Percentiles rank a stretch among this genome's conserved stretches.
These are phyloP conservation scores for Sindora glabra DNA, from an alignment of 306 rosid species.

Conservation along the genomic window DNA sequence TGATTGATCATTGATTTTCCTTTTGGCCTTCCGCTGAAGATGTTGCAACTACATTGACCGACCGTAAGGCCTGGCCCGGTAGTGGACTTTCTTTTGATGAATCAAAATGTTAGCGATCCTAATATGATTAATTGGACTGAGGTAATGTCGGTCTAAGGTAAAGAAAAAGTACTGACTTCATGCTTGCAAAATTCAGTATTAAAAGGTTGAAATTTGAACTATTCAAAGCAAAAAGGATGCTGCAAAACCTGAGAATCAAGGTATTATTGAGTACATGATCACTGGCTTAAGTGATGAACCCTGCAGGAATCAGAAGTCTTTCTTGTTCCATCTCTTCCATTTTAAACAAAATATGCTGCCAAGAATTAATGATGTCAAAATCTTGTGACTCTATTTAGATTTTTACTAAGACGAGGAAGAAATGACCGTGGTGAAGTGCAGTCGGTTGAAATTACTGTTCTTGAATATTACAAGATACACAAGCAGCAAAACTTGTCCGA, in stretches of 20 bases:
- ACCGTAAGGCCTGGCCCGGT: constrained; percentile 77
- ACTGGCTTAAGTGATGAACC: no score
- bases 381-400: no score
- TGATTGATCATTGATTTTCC: neutral
- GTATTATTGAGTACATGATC: no score
- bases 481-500: constrained; percentile 47
- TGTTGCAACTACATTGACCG: constrained; percentile 88
- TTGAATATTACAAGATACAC: constrained; percentile 61
- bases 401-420: constrained; percentile 57
- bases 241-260: no score
- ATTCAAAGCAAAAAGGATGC: no score
- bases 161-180: no score
- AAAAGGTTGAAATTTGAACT: neutral
- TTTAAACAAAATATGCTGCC: no score
- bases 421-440: constrained; percentile 34
- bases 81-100: constrained; percentile 67
- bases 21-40: constrained; percentile 27
- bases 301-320: no score
- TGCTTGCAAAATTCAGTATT: no score
- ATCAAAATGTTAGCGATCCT: constrained; percentile 73
- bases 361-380: no score
- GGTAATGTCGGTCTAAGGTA: constrained; percentile 29
- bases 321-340: no score
- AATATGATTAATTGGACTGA: constrained; percentile 65
- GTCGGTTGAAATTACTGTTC: constrained; percentile 56